Conservation (phyloP, 371 early-diverging fungal genomes). For the Mortierella sp. region DNA sequence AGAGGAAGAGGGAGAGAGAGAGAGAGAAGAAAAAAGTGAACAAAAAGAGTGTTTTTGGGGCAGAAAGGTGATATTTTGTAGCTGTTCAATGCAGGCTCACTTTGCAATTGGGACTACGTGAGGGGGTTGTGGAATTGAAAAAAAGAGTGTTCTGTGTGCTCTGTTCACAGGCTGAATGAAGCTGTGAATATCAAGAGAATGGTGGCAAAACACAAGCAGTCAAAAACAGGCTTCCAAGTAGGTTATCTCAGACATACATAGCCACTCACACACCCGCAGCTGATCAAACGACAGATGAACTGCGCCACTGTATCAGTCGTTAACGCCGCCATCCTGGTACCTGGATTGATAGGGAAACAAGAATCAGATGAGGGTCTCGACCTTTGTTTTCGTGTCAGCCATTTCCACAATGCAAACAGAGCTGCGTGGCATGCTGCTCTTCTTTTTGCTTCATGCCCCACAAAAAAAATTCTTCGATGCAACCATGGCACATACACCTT, state of each 20-base stretch:
- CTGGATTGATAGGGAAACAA: background rate
- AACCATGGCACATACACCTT: constrained; percentile 4
- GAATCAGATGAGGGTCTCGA: background rate
- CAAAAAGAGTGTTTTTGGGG: background rate
- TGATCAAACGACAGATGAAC: background rate
- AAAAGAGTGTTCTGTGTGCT: background rate
- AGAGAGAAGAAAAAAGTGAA: background rate
- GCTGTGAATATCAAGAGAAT: background rate
- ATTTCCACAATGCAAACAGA: background rate
- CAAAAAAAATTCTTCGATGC: constrained; percentile 13
- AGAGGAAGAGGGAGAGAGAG: background rate
- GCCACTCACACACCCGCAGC: background rate
- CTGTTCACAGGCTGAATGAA: background rate
- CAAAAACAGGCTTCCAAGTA: background rate
- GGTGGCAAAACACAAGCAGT: constrained; percentile 3
- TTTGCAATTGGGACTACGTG: background rate
- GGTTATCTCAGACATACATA: background rate
- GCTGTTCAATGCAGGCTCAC: background rate
- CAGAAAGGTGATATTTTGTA: background rate
- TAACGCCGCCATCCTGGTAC: background rate
- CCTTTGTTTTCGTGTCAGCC: background rate
- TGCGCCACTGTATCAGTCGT: background rate
- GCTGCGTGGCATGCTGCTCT: background rate
- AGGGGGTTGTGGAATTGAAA: background rate
- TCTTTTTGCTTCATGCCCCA: constrained; percentile 7